These are phyloP conservation scores for Chlorophyllum brunneum DNA, from an alignment of 768 basidiomycete genomes.

Conservation along the genomic window DNA sequence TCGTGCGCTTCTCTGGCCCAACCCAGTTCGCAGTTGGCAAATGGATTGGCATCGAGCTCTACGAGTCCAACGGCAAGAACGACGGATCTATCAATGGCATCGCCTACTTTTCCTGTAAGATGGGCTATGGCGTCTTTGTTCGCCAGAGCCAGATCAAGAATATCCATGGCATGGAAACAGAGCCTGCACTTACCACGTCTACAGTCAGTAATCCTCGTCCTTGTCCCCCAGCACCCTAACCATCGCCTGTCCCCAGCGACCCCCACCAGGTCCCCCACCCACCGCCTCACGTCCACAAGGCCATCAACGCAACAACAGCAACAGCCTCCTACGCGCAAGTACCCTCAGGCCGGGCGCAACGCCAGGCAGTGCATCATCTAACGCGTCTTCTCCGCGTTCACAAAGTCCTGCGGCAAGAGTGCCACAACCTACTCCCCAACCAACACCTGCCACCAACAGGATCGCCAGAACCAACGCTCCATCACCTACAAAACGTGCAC, in stretches of 20 bases:
- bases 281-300: slow-evolving; percentile 26
- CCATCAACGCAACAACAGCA: slow-evolving; percentile 63
- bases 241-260: slow-evolving; percentile 18
- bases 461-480: slow-evolving; percentile 20
- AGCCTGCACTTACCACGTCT: too few relatives aligned
- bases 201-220: too few relatives aligned
- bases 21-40: slow-evolving; percentile 85
- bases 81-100: slow-evolving; percentile 83
- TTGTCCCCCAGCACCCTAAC: too few relatives aligned
- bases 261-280: slow-evolving; percentile 17
- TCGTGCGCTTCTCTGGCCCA: slow-evolving; percentile 80
- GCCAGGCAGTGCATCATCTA: slow-evolving; percentile 29
- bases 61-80: slow-evolving; percentile 87
- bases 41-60: slow-evolving; percentile 94
- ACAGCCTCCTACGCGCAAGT: slow-evolving; percentile 33
- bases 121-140: slow-evolving; percentile 84
- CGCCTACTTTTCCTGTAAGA: slow-evolving; percentile 78
- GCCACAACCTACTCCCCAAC: slow-evolving; percentile 30
- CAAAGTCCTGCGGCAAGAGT: slow-evolving; percentile 56
- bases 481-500: slow-evolving; percentile 58
- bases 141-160: slow-evolving; percentile 79
- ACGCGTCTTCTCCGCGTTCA: slow-evolving; percentile 60
- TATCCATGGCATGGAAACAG: slow-evolving; percentile 45
- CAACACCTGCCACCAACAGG: slow-evolving; percentile 18
- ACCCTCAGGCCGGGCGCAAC: slow-evolving; percentile 27